phyloP scores from a whole-genome alignment of 1,284 basidiomycete genomes.

The Cronartium ribicola region DNA sequence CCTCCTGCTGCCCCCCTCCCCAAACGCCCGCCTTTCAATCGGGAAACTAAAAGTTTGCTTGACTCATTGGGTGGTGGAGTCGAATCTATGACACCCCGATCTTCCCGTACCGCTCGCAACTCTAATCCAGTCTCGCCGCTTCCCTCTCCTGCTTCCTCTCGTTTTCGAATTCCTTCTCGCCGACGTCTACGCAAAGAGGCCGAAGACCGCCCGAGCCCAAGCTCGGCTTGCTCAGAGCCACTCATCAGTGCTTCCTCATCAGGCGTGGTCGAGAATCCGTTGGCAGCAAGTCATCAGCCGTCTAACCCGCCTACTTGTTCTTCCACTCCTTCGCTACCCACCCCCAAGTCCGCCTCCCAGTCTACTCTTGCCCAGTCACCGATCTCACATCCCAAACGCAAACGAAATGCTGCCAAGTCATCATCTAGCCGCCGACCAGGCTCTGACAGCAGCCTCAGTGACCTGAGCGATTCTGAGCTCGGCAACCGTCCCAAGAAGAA shows the following conservation, averaged over 20 bases:
- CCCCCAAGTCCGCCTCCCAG: background rate
- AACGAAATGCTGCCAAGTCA: background rate
- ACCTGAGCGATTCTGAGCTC: conserved; percentile 12
- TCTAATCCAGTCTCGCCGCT: background rate
- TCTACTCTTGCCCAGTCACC: background rate
- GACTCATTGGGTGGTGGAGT: conserved; percentile 25
- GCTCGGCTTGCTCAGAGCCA: background rate
- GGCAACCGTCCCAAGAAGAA: background rate
- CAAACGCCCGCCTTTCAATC: conserved; percentile 3
- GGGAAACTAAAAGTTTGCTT: conserved; percentile 13
- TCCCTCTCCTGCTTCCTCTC: background rate
- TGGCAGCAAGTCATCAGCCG: background rate
- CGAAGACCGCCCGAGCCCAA: background rate
- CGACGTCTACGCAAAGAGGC: background rate
- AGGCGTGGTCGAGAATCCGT: background rate
- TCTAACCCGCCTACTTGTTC: background rate
- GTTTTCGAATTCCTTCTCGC: background rate
- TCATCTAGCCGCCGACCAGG: background rate
- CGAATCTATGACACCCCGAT: conserved; percentile 15
- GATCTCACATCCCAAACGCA: conserved; percentile 1
- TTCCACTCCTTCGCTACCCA: background rate
- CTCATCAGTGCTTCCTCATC: background rate
- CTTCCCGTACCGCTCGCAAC: conserved; percentile 9
- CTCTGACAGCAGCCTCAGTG: conserved; percentile 28
- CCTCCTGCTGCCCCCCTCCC: background rate